Conservation (phyloP, 495 filamentous ascomycete genomes). For the Xylaria bambusicola region DNA sequence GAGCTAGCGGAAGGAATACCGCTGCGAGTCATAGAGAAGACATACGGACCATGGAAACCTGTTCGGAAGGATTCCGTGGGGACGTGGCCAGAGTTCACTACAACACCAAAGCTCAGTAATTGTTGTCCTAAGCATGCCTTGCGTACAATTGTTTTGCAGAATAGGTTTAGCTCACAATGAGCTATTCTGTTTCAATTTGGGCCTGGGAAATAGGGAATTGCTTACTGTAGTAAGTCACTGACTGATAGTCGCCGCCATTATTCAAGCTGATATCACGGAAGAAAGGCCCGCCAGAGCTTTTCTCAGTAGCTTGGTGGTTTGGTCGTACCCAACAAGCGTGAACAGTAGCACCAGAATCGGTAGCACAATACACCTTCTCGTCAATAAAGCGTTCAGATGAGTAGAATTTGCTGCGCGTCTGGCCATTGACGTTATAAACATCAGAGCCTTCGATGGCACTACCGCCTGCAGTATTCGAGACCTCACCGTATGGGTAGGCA, state of each 20-base stretch:
- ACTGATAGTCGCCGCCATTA: constrained; percentile 50
- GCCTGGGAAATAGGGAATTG: constrained; percentile 27
- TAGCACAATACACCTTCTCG: constrained; percentile 55
- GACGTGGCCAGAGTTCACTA: constrained; percentile 53
- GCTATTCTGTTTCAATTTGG: background rate
- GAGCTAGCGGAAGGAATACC: constrained; percentile 32
- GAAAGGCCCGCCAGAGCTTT: constrained; percentile 49
- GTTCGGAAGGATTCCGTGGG: constrained; percentile 35
- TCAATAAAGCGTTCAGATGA: constrained; percentile 61
- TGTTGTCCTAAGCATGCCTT: background rate
- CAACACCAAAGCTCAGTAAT: background rate
- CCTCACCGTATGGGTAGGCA: constrained; percentile 40
- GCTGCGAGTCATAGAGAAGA: constrained; percentile 33
- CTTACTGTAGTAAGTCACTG: constrained; percentile 51
- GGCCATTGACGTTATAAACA: constrained; percentile 51
- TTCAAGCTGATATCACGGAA: constrained; percentile 47
- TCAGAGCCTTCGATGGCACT: constrained; percentile 55
- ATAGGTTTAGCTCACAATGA: background rate
- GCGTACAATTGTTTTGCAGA: background rate
- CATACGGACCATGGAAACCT: constrained; percentile 39
- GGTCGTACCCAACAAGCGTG: constrained; percentile 50
- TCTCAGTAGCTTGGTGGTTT: constrained; percentile 41
- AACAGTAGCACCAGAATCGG: constrained; percentile 32
- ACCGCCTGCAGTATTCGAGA: constrained; percentile 41
- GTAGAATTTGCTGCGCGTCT: constrained; percentile 62